Percentiles rank a stretch among this genome's conserved stretches.
Conservation (phyloP, 805 yeast genomes). For the Saturnispora saitoi region DNA sequence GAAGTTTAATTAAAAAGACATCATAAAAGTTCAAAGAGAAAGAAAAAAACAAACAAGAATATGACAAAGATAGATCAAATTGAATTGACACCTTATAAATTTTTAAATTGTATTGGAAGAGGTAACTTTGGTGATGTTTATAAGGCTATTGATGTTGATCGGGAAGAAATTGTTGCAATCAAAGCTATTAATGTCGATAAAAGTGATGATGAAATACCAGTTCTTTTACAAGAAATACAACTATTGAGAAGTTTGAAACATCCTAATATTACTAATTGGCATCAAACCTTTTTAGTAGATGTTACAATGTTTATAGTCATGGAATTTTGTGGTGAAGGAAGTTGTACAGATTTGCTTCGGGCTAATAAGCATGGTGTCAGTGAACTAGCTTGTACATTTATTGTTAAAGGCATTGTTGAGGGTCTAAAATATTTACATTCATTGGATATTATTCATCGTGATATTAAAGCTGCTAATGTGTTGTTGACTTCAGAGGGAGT, state of each 20-base stretch:
- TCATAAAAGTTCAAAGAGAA: neutral
- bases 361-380: conserved; percentile 39
- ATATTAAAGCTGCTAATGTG: conserved; percentile 89
- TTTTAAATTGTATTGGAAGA: conserved; percentile 59
- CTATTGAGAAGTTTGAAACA: conserved; percentile 60
- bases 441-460: conserved; percentile 79
- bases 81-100: conserved; percentile 13
- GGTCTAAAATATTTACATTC: conserved; percentile 71
- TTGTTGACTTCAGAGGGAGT: conserved; percentile 61
- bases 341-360: conserved; percentile 69
- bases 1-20: neutral
- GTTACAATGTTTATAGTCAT: conserved; percentile 78
- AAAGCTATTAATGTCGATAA: conserved; percentile 79
- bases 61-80: neutral
- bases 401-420: conserved; percentile 51
- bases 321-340: conserved; percentile 96
- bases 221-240: conserved; percentile 67
- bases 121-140: conserved; percentile 89
- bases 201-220: conserved; percentile 64
- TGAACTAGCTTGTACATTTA: conserved; percentile 54
- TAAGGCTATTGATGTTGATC: conserved; percentile 36
- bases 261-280: conserved; percentile 59
- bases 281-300: conserved; percentile 54
- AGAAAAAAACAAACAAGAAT: neutral
- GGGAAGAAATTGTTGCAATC: conserved; percentile 59